Percentiles rank a stretch among this genome's conserved stretches.
These are phyloP conservation scores for Penicillium frequentans DNA, from an alignment of 2,329 filamentous ascomycete genomes.

Conservation along the genomic window DNA sequence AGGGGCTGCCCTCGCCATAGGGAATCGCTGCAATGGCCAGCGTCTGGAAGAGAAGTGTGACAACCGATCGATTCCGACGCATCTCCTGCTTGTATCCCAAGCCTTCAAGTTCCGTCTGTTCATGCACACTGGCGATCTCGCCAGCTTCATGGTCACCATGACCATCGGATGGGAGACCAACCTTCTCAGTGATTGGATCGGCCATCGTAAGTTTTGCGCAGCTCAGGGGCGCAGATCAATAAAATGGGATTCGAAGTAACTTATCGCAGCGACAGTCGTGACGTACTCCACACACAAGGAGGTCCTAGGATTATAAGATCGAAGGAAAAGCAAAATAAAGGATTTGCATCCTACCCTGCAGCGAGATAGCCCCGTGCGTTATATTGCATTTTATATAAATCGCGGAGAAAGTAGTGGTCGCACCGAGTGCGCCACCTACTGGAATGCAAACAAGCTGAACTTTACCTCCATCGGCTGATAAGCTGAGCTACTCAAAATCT, in stretches of 20 bases:
- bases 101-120: slow-evolving; percentile 35
- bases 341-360: too few relatives aligned
- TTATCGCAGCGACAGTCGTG: not conserved
- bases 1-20: slow-evolving; percentile 48
- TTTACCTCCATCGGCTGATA: not conserved
- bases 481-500: not conserved
- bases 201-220: not conserved
- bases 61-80: slow-evolving; percentile 58
- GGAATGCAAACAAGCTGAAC: not conserved
- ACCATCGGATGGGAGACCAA: not conserved
- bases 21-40: slow-evolving; percentile 62
- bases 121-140: slow-evolving; percentile 22
- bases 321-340: too few relatives aligned
- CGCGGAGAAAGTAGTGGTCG: not conserved
- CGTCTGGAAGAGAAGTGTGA: slow-evolving; percentile 61
- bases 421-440: slow-evolving; percentile 2
- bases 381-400: not conserved
- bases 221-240: not conserved
- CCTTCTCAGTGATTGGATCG: slow-evolving; percentile 3
- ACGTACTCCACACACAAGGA: not conserved
- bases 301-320: not conserved
- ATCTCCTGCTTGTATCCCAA: slow-evolving; percentile 62
- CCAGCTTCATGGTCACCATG: slow-evolving; percentile 15
- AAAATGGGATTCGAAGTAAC: not conserved
- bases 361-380: too few relatives aligned